Evolutionary conservation across 179 eudicot species (phyloP).

Genomic region (Spergularia azorica): DNA sequence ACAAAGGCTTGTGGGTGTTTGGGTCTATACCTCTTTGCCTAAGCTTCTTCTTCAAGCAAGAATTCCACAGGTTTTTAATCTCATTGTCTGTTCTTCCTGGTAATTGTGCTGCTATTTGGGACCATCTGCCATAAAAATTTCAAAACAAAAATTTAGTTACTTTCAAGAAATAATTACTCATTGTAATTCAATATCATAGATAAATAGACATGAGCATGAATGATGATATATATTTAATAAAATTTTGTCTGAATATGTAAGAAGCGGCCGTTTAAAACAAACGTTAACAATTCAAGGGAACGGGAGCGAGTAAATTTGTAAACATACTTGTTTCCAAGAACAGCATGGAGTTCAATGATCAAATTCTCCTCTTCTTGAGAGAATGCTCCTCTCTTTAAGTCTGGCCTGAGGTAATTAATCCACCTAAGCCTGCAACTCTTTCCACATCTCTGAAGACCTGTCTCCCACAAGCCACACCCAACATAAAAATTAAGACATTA

Average conservation of each 20-base stretch:
- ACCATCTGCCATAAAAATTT: constrained; percentile 57
- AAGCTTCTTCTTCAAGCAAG: constrained; percentile 89
- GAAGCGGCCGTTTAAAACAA: too few species aligned
- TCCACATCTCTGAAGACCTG: constrained; percentile 89
- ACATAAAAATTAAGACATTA: neutral
- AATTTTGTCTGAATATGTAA: too few species aligned
- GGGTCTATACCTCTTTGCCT: constrained; percentile 93
- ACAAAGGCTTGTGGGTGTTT: constrained; percentile 80
- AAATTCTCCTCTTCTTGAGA: constrained; percentile 75
- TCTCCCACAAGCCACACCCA: neutral
- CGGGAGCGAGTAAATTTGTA: too few species aligned
- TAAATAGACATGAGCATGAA: too few species aligned
- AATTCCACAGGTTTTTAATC: constrained; percentile 96
- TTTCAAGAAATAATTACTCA: neutral
- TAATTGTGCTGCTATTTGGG: constrained; percentile 91
- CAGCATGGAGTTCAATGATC: constrained; percentile 80
- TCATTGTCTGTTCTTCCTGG: constrained; percentile 97
- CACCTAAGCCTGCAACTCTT: constrained; percentile 89
- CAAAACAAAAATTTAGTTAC: neutral
- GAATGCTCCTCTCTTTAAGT: constrained; percentile 87
- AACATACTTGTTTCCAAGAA: constrained; percentile 76
- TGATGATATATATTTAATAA: too few species aligned
- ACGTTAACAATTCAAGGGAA: too few species aligned
- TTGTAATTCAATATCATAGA: too few species aligned
- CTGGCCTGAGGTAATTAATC: constrained; percentile 92